A percentile compares a stretch with the other conserved stretches of the same genome.
phyloP scores from a whole-genome alignment of 2,329 filamentous ascomycete genomes.

The Aspergillus jensenii region DNA sequence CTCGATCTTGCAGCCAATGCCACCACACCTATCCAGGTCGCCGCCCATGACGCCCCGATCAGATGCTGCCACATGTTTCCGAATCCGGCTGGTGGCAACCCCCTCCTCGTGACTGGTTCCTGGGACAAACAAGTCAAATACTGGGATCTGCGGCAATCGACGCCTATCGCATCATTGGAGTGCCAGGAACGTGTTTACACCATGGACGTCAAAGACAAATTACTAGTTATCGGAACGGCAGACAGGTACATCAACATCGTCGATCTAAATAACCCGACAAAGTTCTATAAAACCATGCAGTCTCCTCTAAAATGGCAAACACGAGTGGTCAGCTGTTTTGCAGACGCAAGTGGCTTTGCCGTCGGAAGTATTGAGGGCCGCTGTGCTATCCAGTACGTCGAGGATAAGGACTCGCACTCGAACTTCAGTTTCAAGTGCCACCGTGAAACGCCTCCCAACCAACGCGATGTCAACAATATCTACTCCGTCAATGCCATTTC shows the following conservation, averaged over 20 bases:
- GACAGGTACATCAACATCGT: conserved; percentile 96
- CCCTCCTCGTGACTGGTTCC: conserved; percentile 84
- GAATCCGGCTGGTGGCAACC: conserved; percentile 52
- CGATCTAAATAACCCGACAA: conserved; percentile 81
- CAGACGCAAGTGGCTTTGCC: conserved; percentile 86
- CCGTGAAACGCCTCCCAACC: conserved; percentile 68
- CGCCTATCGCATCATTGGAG: conserved; percentile 46
- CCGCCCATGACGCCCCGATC: conserved; percentile 81
- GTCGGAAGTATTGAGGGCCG: conserved; percentile 96
- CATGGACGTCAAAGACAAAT: conserved; percentile 84
- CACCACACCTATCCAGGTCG: conserved; percentile 65
- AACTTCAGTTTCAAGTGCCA: conserved; percentile 99
- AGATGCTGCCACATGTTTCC: conserved; percentile 77
- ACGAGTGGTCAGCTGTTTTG: conserved; percentile 89
- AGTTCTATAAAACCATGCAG: conserved; percentile 94
- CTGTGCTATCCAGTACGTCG: conserved; percentile 97
- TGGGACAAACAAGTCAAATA: conserved; percentile 60
- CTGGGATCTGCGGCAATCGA: conserved; percentile 55
- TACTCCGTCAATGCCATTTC: conserved; percentile 96
- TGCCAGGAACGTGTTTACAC: conserved; percentile 67
- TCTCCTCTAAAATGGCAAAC: conserved; percentile 99
- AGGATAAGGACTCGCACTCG: conserved; percentile 85
- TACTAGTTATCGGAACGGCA: conserved; percentile 88
- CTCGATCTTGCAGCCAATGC: conserved; percentile 69
- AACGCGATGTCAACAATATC: conserved; percentile 76